phyloP scores from a whole-genome alignment of 192 early-diverging fungal species.

The Backusella parvicylindrica region DNA sequence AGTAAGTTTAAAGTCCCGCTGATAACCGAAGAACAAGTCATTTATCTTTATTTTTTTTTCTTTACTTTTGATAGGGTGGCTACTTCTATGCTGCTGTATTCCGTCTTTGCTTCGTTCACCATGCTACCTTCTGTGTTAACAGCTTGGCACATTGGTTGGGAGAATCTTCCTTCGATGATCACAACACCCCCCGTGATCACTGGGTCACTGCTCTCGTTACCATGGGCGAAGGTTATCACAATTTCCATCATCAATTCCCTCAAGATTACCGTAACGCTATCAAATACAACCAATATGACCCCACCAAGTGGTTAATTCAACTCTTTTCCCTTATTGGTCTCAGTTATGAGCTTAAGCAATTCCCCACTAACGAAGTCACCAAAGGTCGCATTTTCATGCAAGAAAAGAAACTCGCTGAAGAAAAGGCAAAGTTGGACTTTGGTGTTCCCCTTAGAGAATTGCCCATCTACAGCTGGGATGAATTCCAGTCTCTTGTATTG shows the following conservation, averaged over 20 bases:
- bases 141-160: slow-evolving; percentile 79
- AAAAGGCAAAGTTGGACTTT: slow-evolving; percentile 65
- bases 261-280: slow-evolving; percentile 86
- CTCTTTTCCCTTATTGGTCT: slow-evolving; percentile 55
- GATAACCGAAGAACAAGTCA: neutral
- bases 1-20: slow-evolving; percentile 17
- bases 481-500: slow-evolving; percentile 63
- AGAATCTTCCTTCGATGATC: slow-evolving; percentile 74
- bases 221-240: slow-evolving; percentile 82
- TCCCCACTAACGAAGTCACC: slow-evolving; percentile 76
- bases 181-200: slow-evolving; percentile 79
- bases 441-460: slow-evolving; percentile 68
- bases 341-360: slow-evolving; percentile 68
- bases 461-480: slow-evolving; percentile 63
- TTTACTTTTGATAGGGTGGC: slow-evolving; percentile 50
- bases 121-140: slow-evolving; percentile 88
- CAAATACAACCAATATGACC: slow-evolving; percentile 73
- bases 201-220: slow-evolving; percentile 78
- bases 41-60: slow-evolving; percentile 8
- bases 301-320: slow-evolving; percentile 82
- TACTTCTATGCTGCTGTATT: slow-evolving; percentile 73
- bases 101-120: slow-evolving; percentile 78
- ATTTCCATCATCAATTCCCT: slow-evolving; percentile 88
- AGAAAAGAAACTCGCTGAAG: slow-evolving; percentile 66
- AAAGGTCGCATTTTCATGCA: slow-evolving; percentile 80